Evolutionary conservation across 2,329 filamentous ascomycete species (phyloP).

Genomic region (Talaromyces sp.): DNA sequence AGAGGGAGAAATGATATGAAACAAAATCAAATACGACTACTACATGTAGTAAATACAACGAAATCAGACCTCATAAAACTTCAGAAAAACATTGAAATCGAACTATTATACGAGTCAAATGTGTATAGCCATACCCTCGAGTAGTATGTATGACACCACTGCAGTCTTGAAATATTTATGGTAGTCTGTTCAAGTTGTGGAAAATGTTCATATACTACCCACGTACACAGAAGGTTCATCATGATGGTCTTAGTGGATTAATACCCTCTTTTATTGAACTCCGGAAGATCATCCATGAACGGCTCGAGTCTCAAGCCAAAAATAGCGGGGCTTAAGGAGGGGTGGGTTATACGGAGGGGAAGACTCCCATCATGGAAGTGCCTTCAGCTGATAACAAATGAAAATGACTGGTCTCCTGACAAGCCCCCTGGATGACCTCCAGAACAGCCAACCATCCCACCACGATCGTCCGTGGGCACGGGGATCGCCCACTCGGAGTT

Average conservation of each 20-base stretch:
- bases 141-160: no score
- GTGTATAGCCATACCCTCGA: no score
- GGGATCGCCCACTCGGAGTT: constrained; percentile 10
- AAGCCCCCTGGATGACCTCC: constrained; percentile 3
- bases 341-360: not conserved
- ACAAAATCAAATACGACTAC: no score
- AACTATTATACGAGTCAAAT: no score
- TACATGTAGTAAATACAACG: no score
- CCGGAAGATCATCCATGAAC: not conserved
- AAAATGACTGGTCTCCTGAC: constrained; percentile 26
- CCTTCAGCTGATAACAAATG: constrained; percentile 25
- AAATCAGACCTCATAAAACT: no score
- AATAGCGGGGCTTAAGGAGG: not conserved
- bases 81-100: no score
- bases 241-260: not conserved
- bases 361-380: constrained; percentile 1
- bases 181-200: no score
- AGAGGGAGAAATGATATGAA: not conserved
- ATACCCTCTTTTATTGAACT: not conserved
- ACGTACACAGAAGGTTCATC: no score
- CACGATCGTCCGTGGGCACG: constrained; percentile 14
- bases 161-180: no score
- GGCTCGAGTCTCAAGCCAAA: not conserved
- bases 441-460: constrained; percentile 11
- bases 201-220: no score